Evolutionary conservation across 306 rosid species (phyloP).

Genomic region (Prosopis cineraria): DNA sequence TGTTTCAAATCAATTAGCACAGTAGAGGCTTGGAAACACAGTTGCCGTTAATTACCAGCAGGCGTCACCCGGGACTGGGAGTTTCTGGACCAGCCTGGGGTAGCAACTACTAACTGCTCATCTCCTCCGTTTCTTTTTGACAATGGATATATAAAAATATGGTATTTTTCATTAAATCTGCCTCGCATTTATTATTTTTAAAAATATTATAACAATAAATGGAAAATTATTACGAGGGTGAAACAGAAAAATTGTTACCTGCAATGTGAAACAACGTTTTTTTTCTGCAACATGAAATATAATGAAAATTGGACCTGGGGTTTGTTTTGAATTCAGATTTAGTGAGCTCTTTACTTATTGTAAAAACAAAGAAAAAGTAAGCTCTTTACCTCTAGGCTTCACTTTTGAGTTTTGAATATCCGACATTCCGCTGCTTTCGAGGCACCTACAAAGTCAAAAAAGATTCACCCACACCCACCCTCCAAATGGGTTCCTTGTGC

Average conservation of each 20-base stretch:
- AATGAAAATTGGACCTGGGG: not conserved
- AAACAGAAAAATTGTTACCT: too few relatives aligned
- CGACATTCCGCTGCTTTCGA: slow-evolving; percentile 22
- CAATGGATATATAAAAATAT: too few relatives aligned
- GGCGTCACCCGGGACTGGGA: not conserved
- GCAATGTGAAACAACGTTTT: too few relatives aligned
- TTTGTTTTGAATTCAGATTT: slow-evolving; percentile 31
- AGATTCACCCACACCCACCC: not conserved
- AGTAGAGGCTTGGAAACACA: not conserved
- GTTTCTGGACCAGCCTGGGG: not conserved
- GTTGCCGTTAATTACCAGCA: not conserved
- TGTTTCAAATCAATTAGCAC: too few relatives aligned
- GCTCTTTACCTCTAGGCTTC: slow-evolving; percentile 8
- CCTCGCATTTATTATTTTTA: too few relatives aligned
- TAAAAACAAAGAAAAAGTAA: too few relatives aligned
- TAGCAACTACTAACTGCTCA: too few relatives aligned
- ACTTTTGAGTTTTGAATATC: slow-evolving; percentile 43
- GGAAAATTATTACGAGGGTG: too few relatives aligned
- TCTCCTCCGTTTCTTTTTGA: too few relatives aligned
- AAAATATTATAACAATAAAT: too few relatives aligned
- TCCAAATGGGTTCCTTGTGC: not conserved
- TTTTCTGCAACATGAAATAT: too few relatives aligned
- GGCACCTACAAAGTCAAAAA: slow-evolving; percentile 11
- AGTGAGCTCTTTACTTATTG: not conserved
- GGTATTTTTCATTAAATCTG: too few relatives aligned